These are phyloP conservation scores for Colletotrichum musae DNA, from an alignment of 2,329 filamentous ascomycete species.

Conservation along the genomic window DNA sequence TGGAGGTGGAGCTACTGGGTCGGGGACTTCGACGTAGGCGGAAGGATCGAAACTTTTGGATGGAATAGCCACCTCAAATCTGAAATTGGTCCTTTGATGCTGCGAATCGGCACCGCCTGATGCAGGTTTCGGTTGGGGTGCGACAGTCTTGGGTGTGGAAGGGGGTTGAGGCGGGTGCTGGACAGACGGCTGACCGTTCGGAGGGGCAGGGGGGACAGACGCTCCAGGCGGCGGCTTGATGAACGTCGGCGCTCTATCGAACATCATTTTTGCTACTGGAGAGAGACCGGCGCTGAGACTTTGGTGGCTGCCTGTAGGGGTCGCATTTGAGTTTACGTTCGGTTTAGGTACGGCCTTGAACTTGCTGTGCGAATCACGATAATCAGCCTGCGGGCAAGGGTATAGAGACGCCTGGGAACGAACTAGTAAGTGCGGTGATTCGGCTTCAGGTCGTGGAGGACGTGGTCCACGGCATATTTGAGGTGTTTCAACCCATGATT, in stretches of 20 bases:
- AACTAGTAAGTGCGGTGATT: slow-evolving; percentile 81
- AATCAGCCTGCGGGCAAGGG: slow-evolving; percentile 47
- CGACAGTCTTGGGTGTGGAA: slow-evolving; percentile 41
- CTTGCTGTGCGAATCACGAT: slow-evolving; percentile 58
- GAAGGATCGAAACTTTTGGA: slow-evolving; percentile 58
- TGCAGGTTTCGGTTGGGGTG: slow-evolving; percentile 27
- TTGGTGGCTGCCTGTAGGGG: slow-evolving; percentile 16
- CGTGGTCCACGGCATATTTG: slow-evolving; percentile 79
- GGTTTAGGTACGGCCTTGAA: slow-evolving; percentile 67
- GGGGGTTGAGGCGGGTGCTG: slow-evolving; percentile 29
- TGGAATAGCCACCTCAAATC: slow-evolving; percentile 64
- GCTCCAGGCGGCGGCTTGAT: slow-evolving; percentile 58
- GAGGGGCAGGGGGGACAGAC: slow-evolving; percentile 44
- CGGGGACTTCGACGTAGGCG: slow-evolving; percentile 52
- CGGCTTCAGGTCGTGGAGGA: slow-evolving; percentile 81
- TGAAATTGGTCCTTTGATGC: slow-evolving; percentile 53
- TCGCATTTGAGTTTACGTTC: slow-evolving; percentile 47
- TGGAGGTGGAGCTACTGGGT: slow-evolving; percentile 44
- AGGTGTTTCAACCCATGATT: slow-evolving; percentile 63
- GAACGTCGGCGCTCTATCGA: slow-evolving; percentile 57
- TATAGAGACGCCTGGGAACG: slow-evolving; percentile 43
- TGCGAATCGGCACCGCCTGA: slow-evolving; percentile 47
- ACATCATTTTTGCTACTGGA: slow-evolving; percentile 65
- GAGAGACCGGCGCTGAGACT: slow-evolving; percentile 60
- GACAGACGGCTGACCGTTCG: slow-evolving; percentile 46